Evolutionary conservation across 352 stramenopile species (phyloP), one percentile per base, ranked within the genome.

Genomic region (Phytophthora capsici): DNA sequence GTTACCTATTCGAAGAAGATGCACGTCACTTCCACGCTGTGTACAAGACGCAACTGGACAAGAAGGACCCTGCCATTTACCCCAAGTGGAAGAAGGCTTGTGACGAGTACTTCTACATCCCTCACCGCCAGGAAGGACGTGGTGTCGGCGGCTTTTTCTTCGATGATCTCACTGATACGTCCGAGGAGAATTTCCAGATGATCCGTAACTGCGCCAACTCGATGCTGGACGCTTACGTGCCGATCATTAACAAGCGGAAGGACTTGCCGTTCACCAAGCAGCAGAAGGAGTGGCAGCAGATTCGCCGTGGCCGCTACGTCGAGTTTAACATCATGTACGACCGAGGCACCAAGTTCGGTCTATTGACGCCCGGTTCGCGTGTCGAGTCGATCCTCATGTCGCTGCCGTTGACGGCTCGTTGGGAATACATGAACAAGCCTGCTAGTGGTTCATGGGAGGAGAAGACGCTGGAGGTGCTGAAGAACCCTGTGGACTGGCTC

Each of bases 241-340:
- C 97, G 41, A 98, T 99, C 57, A 72, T 99, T 32, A 79, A 93
- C 54, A 94, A 93, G 46, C 96, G 98, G 72, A 99, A 98, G 72
- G 81, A 99, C 80, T 82, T 98, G 84, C 79, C 86, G 40, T 99
- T 98, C 79, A 98, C 94, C 23, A 54, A 98, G 65, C 66, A 97
- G 73, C 83, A 99, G 69, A 99, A 99, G 84, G 77, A 98, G 51
- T 99, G 97, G 97, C 97, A 99, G 84, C 93, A 98, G 69, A 91
- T 99, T 16, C 90, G 97, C 51, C 88, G 96, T 20, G 96, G 96
- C 43, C 89, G 95, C 63, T 99, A 99, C 81, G 96, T 99, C 7
- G 98, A 99, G 84, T 99, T 99, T 82, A 99, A 99, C 84, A 88
- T 99, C 60, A 98, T 99, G 67, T 99, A 99, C 75, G 98, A 99